Conservation (phyloP, 495 filamentous ascomycete genomes). For the Stereocaulon alpinum region DNA sequence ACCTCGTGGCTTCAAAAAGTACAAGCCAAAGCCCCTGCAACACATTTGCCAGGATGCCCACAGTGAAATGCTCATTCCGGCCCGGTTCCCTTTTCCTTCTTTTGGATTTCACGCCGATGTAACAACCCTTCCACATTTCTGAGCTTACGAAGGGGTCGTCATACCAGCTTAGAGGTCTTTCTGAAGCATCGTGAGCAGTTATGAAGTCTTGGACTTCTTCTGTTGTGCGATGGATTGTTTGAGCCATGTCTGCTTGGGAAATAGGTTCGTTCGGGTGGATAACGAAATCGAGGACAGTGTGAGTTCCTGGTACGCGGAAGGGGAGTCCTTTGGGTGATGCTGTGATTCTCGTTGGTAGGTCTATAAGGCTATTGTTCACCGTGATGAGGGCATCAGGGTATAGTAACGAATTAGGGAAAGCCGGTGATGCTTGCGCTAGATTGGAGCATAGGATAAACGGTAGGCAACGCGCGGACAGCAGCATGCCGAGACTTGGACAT, state of each 20-base stretch:
- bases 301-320: background rate
- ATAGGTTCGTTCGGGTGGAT: background rate
- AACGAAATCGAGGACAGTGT: background rate
- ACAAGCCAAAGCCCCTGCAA: background rate
- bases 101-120: background rate
- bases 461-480: background rate
- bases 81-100: background rate
- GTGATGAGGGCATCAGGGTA: background rate
- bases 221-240: background rate
- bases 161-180: background rate
- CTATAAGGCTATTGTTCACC: background rate
- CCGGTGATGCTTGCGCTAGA: background rate
- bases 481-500: background rate
- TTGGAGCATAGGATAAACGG: background rate
- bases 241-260: background rate
- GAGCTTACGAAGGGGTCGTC: background rate
- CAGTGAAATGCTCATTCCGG: background rate
- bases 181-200: background rate
- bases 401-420: background rate
- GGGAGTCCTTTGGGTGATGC: background rate
- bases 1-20: background rate
- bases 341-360: background rate
- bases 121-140: background rate
- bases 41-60: background rate
- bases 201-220: background rate